phyloP scores from a whole-genome alignment of 768 basidiomycete species.

The Cyclocybe cylindracea region DNA sequence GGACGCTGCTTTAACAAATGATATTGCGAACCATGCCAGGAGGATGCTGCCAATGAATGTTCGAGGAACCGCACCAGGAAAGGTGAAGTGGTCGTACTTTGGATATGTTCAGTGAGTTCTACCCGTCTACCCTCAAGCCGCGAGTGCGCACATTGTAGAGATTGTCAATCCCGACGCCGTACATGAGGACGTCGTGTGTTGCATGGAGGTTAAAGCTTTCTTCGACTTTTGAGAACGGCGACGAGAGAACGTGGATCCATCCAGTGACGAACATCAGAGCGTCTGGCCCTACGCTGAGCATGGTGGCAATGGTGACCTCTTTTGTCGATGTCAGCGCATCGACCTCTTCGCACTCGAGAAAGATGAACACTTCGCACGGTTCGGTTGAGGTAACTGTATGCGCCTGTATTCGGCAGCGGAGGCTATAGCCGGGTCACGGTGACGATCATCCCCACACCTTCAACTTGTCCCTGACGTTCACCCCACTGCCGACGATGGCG shows the following conservation, averaged over 20 bases:
- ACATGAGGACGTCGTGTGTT: conserved; percentile 81
- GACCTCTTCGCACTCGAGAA: too few relatives aligned
- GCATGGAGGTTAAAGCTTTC: conserved; percentile 97
- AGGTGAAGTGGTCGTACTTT: conserved; percentile 89
- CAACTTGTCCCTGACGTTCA: background rate
- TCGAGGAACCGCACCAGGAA: conserved; percentile 88
- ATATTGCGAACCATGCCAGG: conserved; percentile 58
- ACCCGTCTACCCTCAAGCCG: background rate
- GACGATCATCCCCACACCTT: background rate
- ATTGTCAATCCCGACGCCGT: conserved; percentile 51
- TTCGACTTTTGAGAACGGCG: conserved; percentile 96
- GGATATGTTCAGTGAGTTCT: conserved; percentile 1
- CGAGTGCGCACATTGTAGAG: conserved; percentile 50
- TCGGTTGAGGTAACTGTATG: background rate
- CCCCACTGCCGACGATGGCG: conserved; percentile 8
- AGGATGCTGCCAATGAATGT: conserved; percentile 80
- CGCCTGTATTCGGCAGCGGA: background rate
- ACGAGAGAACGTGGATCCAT: conserved; percentile 71
- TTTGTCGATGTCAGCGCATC: background rate
- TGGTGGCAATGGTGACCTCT: conserved; percentile 11
- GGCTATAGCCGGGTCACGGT: background rate
- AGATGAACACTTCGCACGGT: background rate
- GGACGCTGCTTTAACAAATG: conserved; percentile 45
- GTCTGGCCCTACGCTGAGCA: conserved; percentile 42
- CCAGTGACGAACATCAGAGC: conserved; percentile 46